A percentile compares a stretch with the other conserved stretches of the same genome.
phyloP scores from a whole-genome alignment of 1,284 basidiomycete genomes.

The Fomitiporia mediterranea region DNA sequence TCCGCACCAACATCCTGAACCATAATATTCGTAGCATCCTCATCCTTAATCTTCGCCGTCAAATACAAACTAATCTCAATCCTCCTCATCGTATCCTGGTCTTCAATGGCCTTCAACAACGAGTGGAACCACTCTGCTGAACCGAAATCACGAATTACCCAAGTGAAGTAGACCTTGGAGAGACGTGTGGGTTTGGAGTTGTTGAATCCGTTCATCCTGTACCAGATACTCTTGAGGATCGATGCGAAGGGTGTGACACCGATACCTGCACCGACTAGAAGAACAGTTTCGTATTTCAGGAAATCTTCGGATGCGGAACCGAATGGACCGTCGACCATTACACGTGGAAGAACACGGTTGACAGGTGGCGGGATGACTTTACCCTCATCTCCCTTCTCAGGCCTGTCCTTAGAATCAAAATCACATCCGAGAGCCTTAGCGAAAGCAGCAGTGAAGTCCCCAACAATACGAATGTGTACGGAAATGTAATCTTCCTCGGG shows the following conservation, averaged over 20 bases:
- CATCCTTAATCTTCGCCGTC: conserved; percentile 82
- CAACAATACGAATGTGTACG: conserved; percentile 82
- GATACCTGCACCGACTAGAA: conserved; percentile 86
- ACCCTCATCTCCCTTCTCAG: conserved; percentile 40
- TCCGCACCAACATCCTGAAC: conserved; percentile 87
- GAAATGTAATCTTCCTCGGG: conserved; percentile 91
- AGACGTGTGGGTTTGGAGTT: conserved; percentile 67
- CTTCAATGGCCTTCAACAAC: conserved; percentile 86
- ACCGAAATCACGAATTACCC: conserved; percentile 87
- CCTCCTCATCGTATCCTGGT: conserved; percentile 75
- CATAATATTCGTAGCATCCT: conserved; percentile 87
- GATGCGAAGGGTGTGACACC: conserved; percentile 92
- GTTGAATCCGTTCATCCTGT: conserved; percentile 82
- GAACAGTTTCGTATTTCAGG: conserved; percentile 78
- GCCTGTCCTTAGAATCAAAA: conserved; percentile 49
- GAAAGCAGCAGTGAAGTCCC: conserved; percentile 81
- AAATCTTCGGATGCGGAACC: conserved; percentile 84
- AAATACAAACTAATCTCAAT: conserved; percentile 92
- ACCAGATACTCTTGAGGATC: conserved; percentile 92
- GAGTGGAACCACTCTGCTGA: conserved; percentile 91
- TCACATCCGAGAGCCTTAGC: conserved; percentile 82
- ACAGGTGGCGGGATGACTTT: conserved; percentile 60
- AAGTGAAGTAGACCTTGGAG: conserved; percentile 82
- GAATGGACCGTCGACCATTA: conserved; percentile 90
- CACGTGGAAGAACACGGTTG: conserved; percentile 71